Conservation (phyloP, 83 land plant genomes). For the Thuja plicata region DNA sequence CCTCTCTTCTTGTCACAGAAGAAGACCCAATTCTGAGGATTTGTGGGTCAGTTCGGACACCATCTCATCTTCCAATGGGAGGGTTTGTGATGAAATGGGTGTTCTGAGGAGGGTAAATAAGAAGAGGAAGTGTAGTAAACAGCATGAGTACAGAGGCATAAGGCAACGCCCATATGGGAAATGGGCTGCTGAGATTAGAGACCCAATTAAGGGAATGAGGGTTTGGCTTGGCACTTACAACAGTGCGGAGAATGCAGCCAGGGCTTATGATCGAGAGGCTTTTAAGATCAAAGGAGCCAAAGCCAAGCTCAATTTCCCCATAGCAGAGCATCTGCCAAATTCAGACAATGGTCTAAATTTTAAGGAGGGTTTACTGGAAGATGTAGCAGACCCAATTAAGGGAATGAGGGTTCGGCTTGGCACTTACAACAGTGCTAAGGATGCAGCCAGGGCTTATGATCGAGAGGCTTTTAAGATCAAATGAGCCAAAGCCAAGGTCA, state of each 20-base stretch:
- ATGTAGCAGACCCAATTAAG: slow-evolving; percentile 5
- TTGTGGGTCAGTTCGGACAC: no score
- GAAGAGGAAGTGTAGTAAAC: neutral
- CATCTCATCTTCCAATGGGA: no score
- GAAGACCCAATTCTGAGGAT: no score
- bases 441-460: slow-evolving; percentile 19
- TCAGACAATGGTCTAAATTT: neutral
- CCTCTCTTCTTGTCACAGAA: no score
- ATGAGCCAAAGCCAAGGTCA: no score
- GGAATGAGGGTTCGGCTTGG: slow-evolving; percentile 15
- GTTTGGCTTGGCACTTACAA: slow-evolving; percentile 22
- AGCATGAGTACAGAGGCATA: slow-evolving; percentile 13
- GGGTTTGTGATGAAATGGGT: no score
- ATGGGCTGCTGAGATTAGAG: slow-evolving; percentile 18
- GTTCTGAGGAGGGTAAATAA: neutral
- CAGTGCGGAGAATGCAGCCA: neutral
- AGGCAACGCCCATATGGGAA: slow-evolving; percentile 17
- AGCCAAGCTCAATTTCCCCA: slow-evolving; percentile 16
- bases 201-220: slow-evolving; percentile 9
- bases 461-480: neutral
- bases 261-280: slow-evolving; percentile 18
- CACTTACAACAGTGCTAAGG: slow-evolving; percentile 4
- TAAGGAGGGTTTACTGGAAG: neutral
- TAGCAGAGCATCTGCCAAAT: neutral
- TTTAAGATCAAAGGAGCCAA: neutral